Evolutionary conservation across 2,329 filamentous ascomycete genomes (phyloP), one percentile per base, ranked within the genome.

Genomic region (Ilyonectria destructans): DNA sequence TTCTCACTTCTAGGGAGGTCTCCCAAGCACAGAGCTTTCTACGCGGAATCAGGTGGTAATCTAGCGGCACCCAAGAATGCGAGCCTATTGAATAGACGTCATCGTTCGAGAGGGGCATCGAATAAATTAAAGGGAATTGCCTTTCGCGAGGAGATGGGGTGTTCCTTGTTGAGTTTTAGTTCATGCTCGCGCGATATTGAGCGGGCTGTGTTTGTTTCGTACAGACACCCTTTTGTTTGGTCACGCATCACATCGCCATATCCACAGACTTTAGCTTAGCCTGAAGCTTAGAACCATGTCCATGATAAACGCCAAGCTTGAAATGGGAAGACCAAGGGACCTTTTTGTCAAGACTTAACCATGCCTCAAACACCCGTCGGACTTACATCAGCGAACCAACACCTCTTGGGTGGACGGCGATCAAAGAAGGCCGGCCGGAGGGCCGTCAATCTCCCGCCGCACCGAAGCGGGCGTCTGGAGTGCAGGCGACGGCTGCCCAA

Each of bases 191-290:
- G 58, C 46, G 46, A 67, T 54, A 67, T 62, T 67, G 31, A 21
- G 26, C 19, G 6, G 60, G 40, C 35, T 49, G 55, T 43, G 23
- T n/a, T 52, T 35, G 65, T 67, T 67, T 67, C 59, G 37, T 15
- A 43, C 35, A 67, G 64, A 67, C 56, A 67, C 63, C 43, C 49
- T 61, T 19, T 37, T 59, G 31, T 56, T 58, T 67, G 56, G 48
- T 55, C 56, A 23, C 43, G 51, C 45, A 60, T 61, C 33, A 46
- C 46, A 35, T 37, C 26, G 46, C n/a, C 37, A 57, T 21, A 19
- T 43, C 37, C 37, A 10, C 15, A 45, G 43, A 23, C 35, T 19
- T 19, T 13, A 19, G 51, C 51, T 54, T 54, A n/a, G 31, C 29
- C 13, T 9, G 29, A 13, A 29, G 17, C 15, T 33, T 10, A 26